Conservation (phyloP, 1,139 yeast genomes). For the Groenewaldozyma sp. region DNA sequence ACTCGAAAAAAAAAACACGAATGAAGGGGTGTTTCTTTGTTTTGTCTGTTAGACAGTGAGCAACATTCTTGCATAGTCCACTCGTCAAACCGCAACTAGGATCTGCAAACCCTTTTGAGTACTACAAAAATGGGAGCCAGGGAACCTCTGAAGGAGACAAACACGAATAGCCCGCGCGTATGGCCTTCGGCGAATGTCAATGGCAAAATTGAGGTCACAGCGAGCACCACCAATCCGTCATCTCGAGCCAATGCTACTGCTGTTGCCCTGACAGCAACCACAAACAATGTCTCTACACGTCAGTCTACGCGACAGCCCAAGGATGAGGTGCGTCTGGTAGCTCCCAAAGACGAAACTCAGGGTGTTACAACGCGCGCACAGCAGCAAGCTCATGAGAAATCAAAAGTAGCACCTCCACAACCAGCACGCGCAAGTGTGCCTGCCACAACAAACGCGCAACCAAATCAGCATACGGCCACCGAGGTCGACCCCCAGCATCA, state of each 20-base stretch:
- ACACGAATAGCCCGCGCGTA: slow-evolving; percentile 7
- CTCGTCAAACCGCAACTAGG: too few species aligned
- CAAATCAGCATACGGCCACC: background rate
- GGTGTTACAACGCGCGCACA: background rate
- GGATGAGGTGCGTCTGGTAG: too few species aligned
- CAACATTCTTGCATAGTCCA: too few species aligned
- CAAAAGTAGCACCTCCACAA: background rate
- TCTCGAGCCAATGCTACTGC: too few species aligned
- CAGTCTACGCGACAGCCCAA: too few species aligned
- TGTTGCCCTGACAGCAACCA: too few species aligned
- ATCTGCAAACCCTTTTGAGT: background rate
- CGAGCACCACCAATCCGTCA: background rate
- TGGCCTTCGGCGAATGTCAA: background rate
- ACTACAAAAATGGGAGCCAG: slow-evolving; percentile 3
- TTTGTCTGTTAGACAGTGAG: background rate
- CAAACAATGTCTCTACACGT: too few species aligned
- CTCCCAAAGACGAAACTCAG: too few species aligned
- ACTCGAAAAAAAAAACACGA: background rate
- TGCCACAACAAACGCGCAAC: background rate
- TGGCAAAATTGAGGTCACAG: background rate
- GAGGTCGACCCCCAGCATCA: too few species aligned
- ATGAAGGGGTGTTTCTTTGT: background rate
- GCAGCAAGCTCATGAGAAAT: background rate
- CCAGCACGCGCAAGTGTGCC: background rate
- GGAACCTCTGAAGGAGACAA: slow-evolving; percentile 13